Evolutionary conservation across 371 early-diverging fungal species (phyloP), one percentile per base, ranked within the genome.

Genomic region (Rhizomucor pusillus): DNA sequence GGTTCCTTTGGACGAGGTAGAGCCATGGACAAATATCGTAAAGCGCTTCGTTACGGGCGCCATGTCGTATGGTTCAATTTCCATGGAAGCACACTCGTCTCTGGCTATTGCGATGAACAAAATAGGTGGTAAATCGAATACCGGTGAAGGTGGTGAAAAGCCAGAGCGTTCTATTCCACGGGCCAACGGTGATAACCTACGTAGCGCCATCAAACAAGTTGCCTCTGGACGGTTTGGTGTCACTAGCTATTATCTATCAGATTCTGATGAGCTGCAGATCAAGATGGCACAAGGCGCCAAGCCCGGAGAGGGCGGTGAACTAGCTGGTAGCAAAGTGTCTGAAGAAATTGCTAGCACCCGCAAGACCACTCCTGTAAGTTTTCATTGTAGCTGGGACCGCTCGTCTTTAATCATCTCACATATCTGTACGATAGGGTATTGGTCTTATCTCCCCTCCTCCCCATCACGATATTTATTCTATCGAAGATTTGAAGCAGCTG

Each of bases 231-330:
- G 98, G 35, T 98, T 98, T 69, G 98, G 98, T 67, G 97, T 98
- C 6, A 97, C 96, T 25, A 87, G 88, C 53, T 91, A 81, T 71
- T 98, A 98, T 64, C 82, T 97, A 29, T 77, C 92, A 6, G 93
- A 95, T 62, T 85, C 96, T 1, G 95, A 98, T 58, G 95, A 97
- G 72, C 77, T 98, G 19, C 97, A 98, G 65, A 98, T 98, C 82
- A 98, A 98, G 82, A 93, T 98, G 91, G 98, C 97, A 13, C 97
- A 98, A 71, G 98, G 98, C 47, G 98, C 98, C 46, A 98, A 97
- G 77, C 95, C 98, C 23, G 98, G 98, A 50, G 96, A 98, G 79
- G 97, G 93, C 52, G 94, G 93, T 69, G 74, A 78, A 75, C 64
- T 79, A 53, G 71, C 66, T 40, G 96, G 98, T 43, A 73, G 84